phyloP scores from a whole-genome alignment of 352 stramenopile genomes.

The Aphanomyces astaci region DNA sequence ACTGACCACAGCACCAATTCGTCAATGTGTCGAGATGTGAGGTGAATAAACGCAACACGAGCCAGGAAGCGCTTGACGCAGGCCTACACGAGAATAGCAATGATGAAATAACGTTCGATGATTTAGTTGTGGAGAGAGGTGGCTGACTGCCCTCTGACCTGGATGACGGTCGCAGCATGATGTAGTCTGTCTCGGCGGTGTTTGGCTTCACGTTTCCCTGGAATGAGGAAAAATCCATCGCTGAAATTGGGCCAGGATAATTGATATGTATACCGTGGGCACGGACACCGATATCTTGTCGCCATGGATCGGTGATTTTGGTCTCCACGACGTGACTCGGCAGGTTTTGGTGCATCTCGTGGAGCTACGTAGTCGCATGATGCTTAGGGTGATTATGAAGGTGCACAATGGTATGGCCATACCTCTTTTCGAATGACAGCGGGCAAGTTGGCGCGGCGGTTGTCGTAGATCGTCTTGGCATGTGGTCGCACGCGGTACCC shows the following conservation, averaged over 20 bases:
- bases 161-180: constrained; percentile 37
- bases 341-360: constrained; percentile 40
- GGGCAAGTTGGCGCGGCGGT: constrained; percentile 33
- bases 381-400: no score
- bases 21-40: constrained; percentile 37
- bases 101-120: no score
- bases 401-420: no score
- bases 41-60: constrained; percentile 33
- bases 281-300: constrained; percentile 30
- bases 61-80: constrained; percentile 48
- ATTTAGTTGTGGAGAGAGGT: no score
- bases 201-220: constrained; percentile 38
- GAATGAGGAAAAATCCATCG: no score
- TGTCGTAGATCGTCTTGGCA: constrained; percentile 33
- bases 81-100: constrained; percentile 19
- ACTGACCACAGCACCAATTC: constrained; percentile 35
- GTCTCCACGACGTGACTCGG: not conserved
- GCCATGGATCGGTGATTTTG: constrained; percentile 30
- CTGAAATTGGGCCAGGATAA: no score
- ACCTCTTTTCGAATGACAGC: constrained; percentile 37
- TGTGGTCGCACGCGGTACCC: constrained; percentile 42
- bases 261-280: no score
- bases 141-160: no score
- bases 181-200: constrained; percentile 35
- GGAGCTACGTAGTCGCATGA: no score